These are phyloP conservation scores for Suhomyces chickasaworum DNA, from an alignment of 1,139 yeast genomes.

Conservation along the genomic window DNA sequence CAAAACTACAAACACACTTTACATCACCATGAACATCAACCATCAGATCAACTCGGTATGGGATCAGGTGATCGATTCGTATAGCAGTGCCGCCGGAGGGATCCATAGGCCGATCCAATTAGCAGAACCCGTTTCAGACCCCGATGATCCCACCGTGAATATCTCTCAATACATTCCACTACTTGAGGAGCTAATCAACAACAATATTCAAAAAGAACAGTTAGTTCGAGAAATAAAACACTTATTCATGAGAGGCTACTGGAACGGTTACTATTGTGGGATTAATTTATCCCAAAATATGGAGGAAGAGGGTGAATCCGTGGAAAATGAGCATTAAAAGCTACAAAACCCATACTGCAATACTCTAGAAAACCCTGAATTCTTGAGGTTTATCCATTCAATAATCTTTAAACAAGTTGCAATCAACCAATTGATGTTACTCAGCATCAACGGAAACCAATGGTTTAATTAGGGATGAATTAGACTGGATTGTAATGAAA, in stretches of 20 bases:
- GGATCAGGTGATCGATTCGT: background rate
- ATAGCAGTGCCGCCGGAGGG: conserved; percentile 14
- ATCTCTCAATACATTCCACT: conserved; percentile 8
- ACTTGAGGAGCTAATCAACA: conserved; percentile 6
- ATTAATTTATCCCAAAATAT: background rate
- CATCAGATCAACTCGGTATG: background rate
- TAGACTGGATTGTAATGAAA: background rate
- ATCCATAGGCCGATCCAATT: background rate
- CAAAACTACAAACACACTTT: no score
- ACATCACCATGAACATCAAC: background rate
- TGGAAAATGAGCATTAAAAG: background rate
- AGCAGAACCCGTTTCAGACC: background rate
- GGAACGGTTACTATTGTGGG: conserved; percentile 38
- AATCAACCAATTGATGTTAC: no score
- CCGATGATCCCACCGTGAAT: background rate
- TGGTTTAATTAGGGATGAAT: background rate
- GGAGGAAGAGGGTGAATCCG: background rate
- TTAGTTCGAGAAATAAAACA: conserved; percentile 29
- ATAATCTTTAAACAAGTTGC: no score
- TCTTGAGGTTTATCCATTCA: no score
- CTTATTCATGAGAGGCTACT: conserved; percentile 33
- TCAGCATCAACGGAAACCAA: no score
- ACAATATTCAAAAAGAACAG: conserved; percentile 12
- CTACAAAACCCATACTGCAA: no score
- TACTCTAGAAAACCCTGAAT: no score